A percentile compares a stretch with the other conserved stretches of the same genome.
These are phyloP conservation scores for Eucalyptus melliodora DNA, from an alignment of 345 rosid genomes.

Conservation along the genomic window DNA sequence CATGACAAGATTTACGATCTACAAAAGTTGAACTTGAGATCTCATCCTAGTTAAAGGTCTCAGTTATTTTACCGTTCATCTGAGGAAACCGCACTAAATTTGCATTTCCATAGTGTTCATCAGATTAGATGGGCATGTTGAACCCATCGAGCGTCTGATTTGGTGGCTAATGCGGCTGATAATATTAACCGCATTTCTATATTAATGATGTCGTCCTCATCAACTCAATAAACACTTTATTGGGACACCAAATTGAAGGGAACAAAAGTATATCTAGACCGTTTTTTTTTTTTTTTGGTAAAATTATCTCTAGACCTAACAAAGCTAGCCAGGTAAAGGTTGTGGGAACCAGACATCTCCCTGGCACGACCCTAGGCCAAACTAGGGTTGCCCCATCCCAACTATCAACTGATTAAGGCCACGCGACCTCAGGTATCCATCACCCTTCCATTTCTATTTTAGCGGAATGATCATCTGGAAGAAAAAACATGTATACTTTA, in stretches of 20 bases:
- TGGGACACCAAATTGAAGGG: background rate
- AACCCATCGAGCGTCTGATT: background rate
- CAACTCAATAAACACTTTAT: too few species aligned
- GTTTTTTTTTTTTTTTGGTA: too few species aligned
- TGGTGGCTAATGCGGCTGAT: background rate
- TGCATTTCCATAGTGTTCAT: background rate
- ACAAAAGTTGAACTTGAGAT: background rate
- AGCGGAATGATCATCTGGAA: background rate
- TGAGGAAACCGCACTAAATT: accelerated
- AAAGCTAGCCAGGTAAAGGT: background rate
- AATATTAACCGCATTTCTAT: too few species aligned
- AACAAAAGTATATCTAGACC: background rate
- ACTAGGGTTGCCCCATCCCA: background rate
- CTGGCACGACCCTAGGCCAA: background rate
- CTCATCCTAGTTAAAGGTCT: background rate
- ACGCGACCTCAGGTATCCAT: accelerated
- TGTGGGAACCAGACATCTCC: accelerated
- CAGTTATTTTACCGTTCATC: accelerated
- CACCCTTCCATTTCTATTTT: background rate
- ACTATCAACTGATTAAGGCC: accelerated
- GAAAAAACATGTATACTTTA: background rate
- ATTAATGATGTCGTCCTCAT: too few species aligned
- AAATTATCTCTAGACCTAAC: background rate
- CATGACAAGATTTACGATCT: too few species aligned
- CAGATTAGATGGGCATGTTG: background rate